Base-by-base conservation (phyloP, 2,329 filamentous ascomycete species). In the Aspergillus pseudonomiae region DNA sequence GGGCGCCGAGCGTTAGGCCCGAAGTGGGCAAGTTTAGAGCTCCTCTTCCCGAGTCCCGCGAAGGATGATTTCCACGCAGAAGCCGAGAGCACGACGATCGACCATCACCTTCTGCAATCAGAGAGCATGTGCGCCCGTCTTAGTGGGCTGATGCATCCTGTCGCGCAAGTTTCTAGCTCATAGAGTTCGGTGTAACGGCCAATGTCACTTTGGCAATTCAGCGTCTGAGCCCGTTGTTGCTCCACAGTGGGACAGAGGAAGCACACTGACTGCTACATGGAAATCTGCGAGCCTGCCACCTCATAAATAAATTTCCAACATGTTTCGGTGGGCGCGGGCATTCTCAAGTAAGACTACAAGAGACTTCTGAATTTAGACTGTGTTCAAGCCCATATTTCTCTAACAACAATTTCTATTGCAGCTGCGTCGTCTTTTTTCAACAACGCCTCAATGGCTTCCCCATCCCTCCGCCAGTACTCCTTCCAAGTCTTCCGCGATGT, bases 401-500 rank as follows among this genome's bases (percentile, higher is more conserved):
- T 68, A 43, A 62, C 48, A 12, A 45, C 14, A 50, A 50, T 36
- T 28, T 34, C 57, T 34, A 30, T 45, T 55, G 67, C 50, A 68
- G 67, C 68, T 55, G 69, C 71, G 55, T 69, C 71, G n/a, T 69
- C 70, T 48, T 63, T 71, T 24, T 63, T 74, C 59, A 67, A 68
- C 52, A 65, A 68, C 39, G 64, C 68, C 59, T 30, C 63, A 26
- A 59, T 60, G 48, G 32, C 28, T 34, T 48, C n/a, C 26, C 36
- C 56, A 43, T 34, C 46, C 45, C 54, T 58, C 26, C 55, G 59
- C 32, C 53, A 62, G 12, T 62, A 68, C 60, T 71, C 77, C 24
- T 78, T 79, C 65, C 69, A 78, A 64, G 74, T 97, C 71, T 91
- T 96, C 75, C 91, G 92, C 71, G 86, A 92, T 77, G 88, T 95